A percentile compares a stretch with the other conserved stretches of the same genome.
Conservation (phyloP, 176 grass and related monocot genomes). For the Carex cristatella region DNA sequence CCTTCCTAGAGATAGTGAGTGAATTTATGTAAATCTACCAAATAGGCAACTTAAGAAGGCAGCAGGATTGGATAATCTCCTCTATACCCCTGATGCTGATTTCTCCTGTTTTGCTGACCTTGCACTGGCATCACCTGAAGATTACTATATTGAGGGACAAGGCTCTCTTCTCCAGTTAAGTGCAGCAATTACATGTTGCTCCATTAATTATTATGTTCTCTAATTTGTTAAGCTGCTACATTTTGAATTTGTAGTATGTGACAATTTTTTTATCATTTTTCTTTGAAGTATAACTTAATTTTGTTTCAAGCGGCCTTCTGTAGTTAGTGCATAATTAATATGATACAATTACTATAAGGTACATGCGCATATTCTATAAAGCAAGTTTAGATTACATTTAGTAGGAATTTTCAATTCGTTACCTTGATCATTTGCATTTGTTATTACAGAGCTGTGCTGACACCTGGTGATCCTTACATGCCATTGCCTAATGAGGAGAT, state of each 20-base stretch:
- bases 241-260: constrained; percentile 1
- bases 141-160: constrained; percentile 96
- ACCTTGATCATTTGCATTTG: neutral
- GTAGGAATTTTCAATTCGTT: neutral
- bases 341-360: neutral
- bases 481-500: constrained; percentile 87
- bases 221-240: neutral
- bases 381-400: constrained; percentile 3
- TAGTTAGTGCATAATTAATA: neutral
- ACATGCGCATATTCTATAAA: neutral
- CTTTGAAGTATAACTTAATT: constrained; percentile 4
- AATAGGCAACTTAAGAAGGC: constrained; percentile 68
- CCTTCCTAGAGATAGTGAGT: neutral
- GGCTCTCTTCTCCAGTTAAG: constrained; percentile 98
- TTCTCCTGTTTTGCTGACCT: constrained; percentile 98
- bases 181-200: constrained; percentile 8
- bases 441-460: constrained; percentile 84
- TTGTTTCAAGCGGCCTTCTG: neutral
- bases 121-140: constrained; percentile 87
- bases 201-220: neutral
- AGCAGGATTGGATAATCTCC: constrained; percentile 88
- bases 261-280: neutral
- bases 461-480: constrained; percentile 97
- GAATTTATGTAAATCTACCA: neutral
- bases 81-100: constrained; percentile 91